Evolutionary conservation across 768 basidiomycete species (phyloP), one percentile per base, ranked within the genome.

Genomic region (Russula abietina): DNA sequence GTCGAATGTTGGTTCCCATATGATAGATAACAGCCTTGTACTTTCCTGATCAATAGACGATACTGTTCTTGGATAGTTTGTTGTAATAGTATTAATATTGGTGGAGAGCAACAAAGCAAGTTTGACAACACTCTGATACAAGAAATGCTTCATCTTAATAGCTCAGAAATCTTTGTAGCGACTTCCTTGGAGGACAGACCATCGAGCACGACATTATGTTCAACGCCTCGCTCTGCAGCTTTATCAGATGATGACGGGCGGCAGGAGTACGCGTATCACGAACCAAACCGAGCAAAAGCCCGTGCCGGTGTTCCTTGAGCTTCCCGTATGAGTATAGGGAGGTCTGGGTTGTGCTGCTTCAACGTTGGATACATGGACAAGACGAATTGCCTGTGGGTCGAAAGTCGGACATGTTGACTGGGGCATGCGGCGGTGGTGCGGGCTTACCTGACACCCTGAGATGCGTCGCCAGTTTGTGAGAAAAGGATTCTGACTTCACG

Each of bases 271-370:
- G 48, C 33, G 6, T 26, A 4, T 3, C 28, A 72, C 89, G 73
- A 75, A 93, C 91, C 91, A 71, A 90, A 93, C 70, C 91, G 80
- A 57, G 88, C 91, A 80, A 92, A 93, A 52, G 83, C 83, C 70
- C 91, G 80, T 65, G 90, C 90, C 41, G 89, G 89, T 9, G 89
- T 91, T 41, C 85, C 88, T 57, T 76, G 77, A 17, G 89, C 91
- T 75, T 91, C 88, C 69, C 91, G 81, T 69, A 93, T 88, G 69
- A 93, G 73, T 41, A 91, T 80, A 19, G 90, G 91, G n/a, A 93
- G 76, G 75, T 93, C 86, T 43, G 91, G 91, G 71, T 93, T 93
- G 73, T 87, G 77, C 72, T 89, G 81, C 77, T 93, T 92, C 70
- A 92, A 82, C 57, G 78, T 68, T 5, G 88, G 83, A 71, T 93